phyloP scores from a whole-genome alignment of 345 rosid species.

The Erysimum cheiranthoides region DNA sequence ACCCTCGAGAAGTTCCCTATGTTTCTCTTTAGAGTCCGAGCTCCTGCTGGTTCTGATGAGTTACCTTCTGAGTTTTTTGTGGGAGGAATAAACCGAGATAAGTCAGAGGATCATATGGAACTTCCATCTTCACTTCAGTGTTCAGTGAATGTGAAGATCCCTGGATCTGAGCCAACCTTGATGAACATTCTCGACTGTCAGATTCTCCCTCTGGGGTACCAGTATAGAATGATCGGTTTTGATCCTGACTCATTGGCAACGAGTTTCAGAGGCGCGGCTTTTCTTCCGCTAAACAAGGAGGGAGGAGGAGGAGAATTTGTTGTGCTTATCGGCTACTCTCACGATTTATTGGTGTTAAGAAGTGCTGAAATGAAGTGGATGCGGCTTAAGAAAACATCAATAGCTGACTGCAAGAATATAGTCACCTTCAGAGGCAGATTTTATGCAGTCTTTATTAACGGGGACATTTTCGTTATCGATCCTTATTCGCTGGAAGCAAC shows the following conservation, averaged over 20 bases:
- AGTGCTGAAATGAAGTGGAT: background rate
- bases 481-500: background rate
- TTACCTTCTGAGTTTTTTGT: background rate
- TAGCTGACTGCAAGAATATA: background rate
- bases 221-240: background rate
- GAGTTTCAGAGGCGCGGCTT: background rate
- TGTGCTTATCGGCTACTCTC: background rate
- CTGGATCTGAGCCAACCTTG: background rate
- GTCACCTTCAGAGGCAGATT: background rate
- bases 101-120: background rate
- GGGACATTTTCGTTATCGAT: background rate
- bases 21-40: background rate
- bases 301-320: background rate
- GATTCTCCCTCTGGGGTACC: background rate
- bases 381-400: background rate
- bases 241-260: background rate
- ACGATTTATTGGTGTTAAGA: background rate
- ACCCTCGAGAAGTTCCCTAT: background rate
- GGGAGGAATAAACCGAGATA: conserved; percentile 5
- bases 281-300: background rate
- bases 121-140: conserved; percentile 4
- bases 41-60: background rate
- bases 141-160: background rate
- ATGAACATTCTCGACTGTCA: background rate
- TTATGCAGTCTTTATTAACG: background rate